Percentiles rank a stretch among this genome's conserved stretches.
phyloP scores from a whole-genome alignment of 73 alveolate genomes.

The Blepharisma japonicum region DNA sequence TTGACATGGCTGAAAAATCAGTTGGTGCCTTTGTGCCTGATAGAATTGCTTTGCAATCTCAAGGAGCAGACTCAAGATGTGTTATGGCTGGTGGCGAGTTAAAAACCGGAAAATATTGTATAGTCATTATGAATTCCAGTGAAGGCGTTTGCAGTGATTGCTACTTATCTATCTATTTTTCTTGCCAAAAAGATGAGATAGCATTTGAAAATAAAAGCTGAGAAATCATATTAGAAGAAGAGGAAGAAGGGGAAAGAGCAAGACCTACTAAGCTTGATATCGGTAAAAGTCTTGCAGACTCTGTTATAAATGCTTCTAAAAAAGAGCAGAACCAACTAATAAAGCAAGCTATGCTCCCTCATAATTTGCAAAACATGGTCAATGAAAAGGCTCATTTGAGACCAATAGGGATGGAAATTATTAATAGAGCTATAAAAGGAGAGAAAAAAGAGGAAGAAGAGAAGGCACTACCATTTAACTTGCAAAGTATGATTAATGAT shows the following conservation, averaged over 20 bases:
- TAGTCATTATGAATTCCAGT: neutral
- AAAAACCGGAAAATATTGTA: constrained; percentile 16
- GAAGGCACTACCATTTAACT: no score
- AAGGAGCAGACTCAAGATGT: constrained; percentile 58
- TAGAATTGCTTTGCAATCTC: constrained; percentile 41
- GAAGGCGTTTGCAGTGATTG: constrained; percentile 18
- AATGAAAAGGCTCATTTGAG: no score
- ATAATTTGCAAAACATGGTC: no score
- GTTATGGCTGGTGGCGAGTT: constrained; percentile 42
- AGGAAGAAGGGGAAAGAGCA: constrained; percentile 24
- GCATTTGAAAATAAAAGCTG: constrained; percentile 23
- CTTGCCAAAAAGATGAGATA: constrained; percentile 1
- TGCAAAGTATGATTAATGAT: no score
- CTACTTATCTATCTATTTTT: constrained; percentile 16
- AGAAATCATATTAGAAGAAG: constrained; percentile 29
- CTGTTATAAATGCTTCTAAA: no score
- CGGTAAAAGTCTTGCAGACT: no score
- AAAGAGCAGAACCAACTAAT: no score
- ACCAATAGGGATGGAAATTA: no score
- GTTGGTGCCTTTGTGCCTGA: constrained; percentile 45
- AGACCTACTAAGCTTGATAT: neutral
- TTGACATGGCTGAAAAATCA: constrained; percentile 34
- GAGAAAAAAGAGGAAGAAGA: no score
- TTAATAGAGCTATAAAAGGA: no score
- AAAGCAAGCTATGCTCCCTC: no score